phyloP scores from a whole-genome alignment of 2,329 filamentous ascomycete genomes.

The Colletotrichum incanum region DNA sequence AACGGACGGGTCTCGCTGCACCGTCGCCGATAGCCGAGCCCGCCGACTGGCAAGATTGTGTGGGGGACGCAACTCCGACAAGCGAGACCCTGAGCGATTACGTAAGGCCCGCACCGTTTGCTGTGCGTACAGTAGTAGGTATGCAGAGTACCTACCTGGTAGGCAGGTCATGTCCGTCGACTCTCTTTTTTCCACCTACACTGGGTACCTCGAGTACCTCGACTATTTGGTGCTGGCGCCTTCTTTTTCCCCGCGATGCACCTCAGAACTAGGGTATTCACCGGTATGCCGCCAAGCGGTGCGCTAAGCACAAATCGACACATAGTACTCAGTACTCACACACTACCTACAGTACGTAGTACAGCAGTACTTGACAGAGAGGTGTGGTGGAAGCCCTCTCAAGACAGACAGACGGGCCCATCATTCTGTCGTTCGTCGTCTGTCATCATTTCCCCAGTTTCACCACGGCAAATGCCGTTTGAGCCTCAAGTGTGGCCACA shows the following conservation, averaged over 20 bases:
- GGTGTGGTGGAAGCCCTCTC: not conserved
- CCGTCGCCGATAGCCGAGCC: conserved; percentile 39
- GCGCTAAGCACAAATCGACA: not conserved
- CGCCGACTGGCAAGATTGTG: conserved; percentile 9
- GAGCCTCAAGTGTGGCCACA: conserved; percentile 6
- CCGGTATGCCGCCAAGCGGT: not conserved
- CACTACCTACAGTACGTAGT: too few relatives aligned
- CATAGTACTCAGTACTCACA: too few relatives aligned
- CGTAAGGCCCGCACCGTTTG: too few relatives aligned
- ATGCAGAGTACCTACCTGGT: too few relatives aligned
- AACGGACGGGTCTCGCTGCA: conserved; percentile 41
- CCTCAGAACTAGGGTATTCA: not conserved
- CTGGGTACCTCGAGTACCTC: too few relatives aligned
- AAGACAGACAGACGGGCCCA: not conserved
- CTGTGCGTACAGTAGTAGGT: too few relatives aligned
- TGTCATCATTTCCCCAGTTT: conserved; percentile 9
- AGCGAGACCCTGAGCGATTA: not conserved
- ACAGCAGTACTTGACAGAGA: too few relatives aligned
- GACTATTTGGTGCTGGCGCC: not conserved
- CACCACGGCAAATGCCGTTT: not conserved
- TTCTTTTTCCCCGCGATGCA: conserved; percentile 7
- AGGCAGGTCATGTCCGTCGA: too few relatives aligned
- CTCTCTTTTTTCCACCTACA: too few relatives aligned
- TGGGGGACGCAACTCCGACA: conserved; percentile 23
- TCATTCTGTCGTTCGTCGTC: conserved; percentile 1